phyloP scores from a whole-genome alignment of 228 moss, liverwort and hornwort species.

The Sphagnum magellanicum region DNA sequence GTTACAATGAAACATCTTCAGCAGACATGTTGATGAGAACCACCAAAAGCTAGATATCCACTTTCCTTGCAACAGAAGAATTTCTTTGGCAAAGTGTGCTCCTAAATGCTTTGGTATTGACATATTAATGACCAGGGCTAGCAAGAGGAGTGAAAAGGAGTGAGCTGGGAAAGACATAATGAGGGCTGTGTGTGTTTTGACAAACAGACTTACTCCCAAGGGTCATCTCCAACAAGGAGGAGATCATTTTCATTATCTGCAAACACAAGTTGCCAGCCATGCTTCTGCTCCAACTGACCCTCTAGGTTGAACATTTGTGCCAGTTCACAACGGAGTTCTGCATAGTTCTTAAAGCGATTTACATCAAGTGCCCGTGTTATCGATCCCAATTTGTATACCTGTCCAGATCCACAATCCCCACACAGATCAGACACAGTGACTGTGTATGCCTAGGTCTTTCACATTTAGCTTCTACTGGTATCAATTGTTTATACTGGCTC shows the following conservation, averaged over 20 bases:
- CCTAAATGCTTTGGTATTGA: background rate
- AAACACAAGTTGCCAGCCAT: conserved; percentile 52
- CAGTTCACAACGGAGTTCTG: conserved; percentile 39
- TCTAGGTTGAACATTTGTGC: conserved; percentile 47
- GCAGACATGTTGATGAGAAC: too few relatives aligned
- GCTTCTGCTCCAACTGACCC: conserved; percentile 48
- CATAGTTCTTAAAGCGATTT: conserved; percentile 42
- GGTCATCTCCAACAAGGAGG: conserved; percentile 45
- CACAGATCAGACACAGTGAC: background rate
- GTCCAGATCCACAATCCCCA: background rate
- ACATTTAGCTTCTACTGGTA: background rate
- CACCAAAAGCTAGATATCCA: too few relatives aligned
- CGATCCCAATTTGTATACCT: conserved; percentile 51
- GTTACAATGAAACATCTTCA: too few relatives aligned
- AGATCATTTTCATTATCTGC: conserved; percentile 50
- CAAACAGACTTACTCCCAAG: conserved; percentile 40
- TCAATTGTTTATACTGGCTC: too few relatives aligned
- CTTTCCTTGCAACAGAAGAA: background rate
- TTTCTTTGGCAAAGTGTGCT: background rate
- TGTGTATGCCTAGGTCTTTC: background rate
- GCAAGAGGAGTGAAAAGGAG: background rate
- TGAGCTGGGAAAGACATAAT: background rate
- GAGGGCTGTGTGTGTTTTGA: background rate
- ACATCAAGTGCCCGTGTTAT: conserved; percentile 49
- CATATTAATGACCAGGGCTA: background rate